These are phyloP conservation scores for Scheffersomyces lignosus DNA, from an alignment of 805 yeast species.

Conservation along the genomic window DNA sequence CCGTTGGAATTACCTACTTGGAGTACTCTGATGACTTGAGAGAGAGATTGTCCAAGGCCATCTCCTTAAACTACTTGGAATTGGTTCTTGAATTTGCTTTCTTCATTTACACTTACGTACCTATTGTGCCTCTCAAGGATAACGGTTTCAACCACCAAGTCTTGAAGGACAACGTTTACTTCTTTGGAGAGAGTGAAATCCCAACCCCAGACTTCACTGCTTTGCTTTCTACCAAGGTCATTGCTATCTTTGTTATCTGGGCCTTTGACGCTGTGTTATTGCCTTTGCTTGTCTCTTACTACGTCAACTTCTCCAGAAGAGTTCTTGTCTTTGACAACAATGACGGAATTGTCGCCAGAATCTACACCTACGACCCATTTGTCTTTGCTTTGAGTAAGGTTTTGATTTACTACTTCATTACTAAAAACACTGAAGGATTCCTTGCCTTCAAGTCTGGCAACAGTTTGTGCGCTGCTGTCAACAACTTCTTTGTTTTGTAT, in stretches of 20 bases:
- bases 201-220: slow-evolving; percentile 38
- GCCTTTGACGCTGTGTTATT: slow-evolving; percentile 33
- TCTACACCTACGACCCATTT: slow-evolving; percentile 53
- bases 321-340: slow-evolving; percentile 32
- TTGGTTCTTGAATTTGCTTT: slow-evolving; percentile 26
- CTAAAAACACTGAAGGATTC: slow-evolving; percentile 32
- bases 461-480: slow-evolving; percentile 27
- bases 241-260: slow-evolving; percentile 43
- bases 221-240: slow-evolving; percentile 21
- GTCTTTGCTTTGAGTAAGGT: slow-evolving; percentile 44
- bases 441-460: slow-evolving; percentile 23
- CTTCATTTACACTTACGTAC: slow-evolving; percentile 34
- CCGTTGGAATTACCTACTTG: slow-evolving; percentile 33
- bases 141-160: slow-evolving; percentile 37
- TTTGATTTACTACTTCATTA: slow-evolving; percentile 39
- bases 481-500: slow-evolving; percentile 32
- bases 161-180: slow-evolving; percentile 31
- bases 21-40: slow-evolving; percentile 39
- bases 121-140: slow-evolving; percentile 35
- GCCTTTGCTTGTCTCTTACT: slow-evolving; percentile 49
- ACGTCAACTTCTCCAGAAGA: slow-evolving; percentile 51
- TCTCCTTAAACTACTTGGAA: slow-evolving; percentile 37
- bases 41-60: slow-evolving; percentile 37
- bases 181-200: slow-evolving; percentile 17
- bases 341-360: slow-evolving; percentile 32